phyloP scores from a whole-genome alignment of 2,329 filamentous ascomycete species.

The Xylaria sp. region DNA sequence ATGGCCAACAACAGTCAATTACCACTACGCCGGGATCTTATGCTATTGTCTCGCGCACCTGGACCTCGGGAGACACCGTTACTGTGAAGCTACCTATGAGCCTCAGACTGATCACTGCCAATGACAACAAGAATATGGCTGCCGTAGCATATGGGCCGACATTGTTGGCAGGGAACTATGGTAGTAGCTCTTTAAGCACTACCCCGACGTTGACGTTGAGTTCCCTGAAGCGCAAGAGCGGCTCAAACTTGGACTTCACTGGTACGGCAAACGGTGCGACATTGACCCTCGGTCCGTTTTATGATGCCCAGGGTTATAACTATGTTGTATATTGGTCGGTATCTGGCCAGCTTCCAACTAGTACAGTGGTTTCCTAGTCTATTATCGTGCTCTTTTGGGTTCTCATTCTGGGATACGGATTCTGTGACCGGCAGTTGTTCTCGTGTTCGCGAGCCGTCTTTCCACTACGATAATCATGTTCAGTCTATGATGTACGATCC shows the following conservation, averaged over 20 bases:
- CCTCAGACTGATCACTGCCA: slow-evolving; percentile 50
- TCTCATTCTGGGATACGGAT: not conserved
- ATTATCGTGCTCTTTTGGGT: not conserved
- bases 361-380: not conserved
- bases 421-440: too few relatives aligned
- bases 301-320: slow-evolving; percentile 49
- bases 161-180: slow-evolving; percentile 54
- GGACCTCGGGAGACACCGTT: slow-evolving; percentile 51
- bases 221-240: slow-evolving; percentile 36
- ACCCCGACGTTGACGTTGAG: slow-evolving; percentile 42
- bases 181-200: slow-evolving; percentile 34
- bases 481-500: not conserved
- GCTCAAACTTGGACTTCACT: slow-evolving; percentile 40
- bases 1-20: slow-evolving; percentile 44
- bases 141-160: slow-evolving; percentile 55
- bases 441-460: too few relatives aligned
- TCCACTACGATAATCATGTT: too few relatives aligned
- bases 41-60: slow-evolving; percentile 47
- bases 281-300: slow-evolving; percentile 47
- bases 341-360: slow-evolving; percentile 27
- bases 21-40: slow-evolving; percentile 47
- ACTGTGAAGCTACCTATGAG: slow-evolving; percentile 53
- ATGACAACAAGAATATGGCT: slow-evolving; percentile 51
- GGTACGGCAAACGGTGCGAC: slow-evolving; percentile 40
- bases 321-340: slow-evolving; percentile 51